A percentile compares a stretch with the other conserved stretches of the same genome.
These are phyloP conservation scores for Fusarium haematococcum DNA, from an alignment of 2,329 filamentous ascomycete species.

Conservation along the genomic window DNA sequence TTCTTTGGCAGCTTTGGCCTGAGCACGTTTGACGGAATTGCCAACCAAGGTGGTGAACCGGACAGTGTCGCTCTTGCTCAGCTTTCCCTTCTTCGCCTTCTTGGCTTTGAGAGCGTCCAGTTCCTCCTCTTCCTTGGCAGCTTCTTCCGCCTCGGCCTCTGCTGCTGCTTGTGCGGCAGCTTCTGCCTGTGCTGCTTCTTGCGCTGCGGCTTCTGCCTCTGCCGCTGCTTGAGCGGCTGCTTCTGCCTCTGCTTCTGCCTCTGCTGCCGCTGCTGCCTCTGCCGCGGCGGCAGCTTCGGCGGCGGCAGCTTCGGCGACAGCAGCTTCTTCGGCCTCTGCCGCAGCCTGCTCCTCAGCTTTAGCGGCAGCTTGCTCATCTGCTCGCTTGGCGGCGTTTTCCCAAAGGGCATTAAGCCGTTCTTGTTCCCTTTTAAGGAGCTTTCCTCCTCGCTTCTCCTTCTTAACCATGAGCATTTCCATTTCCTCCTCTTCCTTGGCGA, in stretches of 20 bases:
- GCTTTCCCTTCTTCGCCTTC: conserved; percentile 51
- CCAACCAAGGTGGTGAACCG: conserved; percentile 37
- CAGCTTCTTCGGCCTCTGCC: background rate
- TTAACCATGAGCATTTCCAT: conserved; percentile 23
- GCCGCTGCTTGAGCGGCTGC: conserved; percentile 32
- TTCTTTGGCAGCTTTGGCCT: conserved; percentile 35
- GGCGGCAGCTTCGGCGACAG: conserved; percentile 40
- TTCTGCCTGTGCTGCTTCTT: conserved; percentile 33
- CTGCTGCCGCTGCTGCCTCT: conserved; percentile 18
- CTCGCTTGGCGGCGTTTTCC: conserved; percentile 24
- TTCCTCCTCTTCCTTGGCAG: conserved; percentile 43
- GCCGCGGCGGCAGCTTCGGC: conserved; percentile 11
- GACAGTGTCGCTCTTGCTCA: conserved; percentile 36
- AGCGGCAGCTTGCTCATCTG: conserved; percentile 26
- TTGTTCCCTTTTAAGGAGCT: conserved; percentile 37
- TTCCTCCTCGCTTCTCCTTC: conserved; percentile 17
- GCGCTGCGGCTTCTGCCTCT: conserved; percentile 23
- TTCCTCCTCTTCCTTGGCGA: conserved; percentile 36
- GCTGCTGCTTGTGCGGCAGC: conserved; percentile 35
- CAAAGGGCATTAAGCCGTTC: conserved; percentile 44
- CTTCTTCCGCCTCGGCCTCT: conserved; percentile 28
- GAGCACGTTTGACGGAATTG: conserved; percentile 37
- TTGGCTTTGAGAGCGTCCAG: conserved; percentile 36
- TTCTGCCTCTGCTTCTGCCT: conserved; percentile 33
- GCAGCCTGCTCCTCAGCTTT: background rate